phyloP scores from a whole-genome alignment of 768 basidiomycete species.

The Boletus reticulatus region DNA sequence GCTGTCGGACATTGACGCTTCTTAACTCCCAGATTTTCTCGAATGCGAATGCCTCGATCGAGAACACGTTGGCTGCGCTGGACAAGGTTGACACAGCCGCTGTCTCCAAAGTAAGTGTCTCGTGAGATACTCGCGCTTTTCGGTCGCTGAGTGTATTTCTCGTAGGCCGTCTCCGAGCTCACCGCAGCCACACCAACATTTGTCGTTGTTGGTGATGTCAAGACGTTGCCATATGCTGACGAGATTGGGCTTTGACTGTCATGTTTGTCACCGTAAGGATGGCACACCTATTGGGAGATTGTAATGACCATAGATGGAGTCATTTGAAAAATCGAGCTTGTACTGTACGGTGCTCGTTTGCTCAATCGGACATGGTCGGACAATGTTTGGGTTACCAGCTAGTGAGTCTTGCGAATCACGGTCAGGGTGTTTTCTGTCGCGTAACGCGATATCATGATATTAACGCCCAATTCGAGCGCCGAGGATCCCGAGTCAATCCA shows the following conservation, averaged over 20 bases:
- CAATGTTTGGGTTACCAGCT: too few relatives aligned
- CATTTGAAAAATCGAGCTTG: conserved; percentile 5
- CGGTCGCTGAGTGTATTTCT: neutral
- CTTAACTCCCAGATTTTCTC: conserved; percentile 54
- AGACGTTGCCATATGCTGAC: conserved; percentile 77
- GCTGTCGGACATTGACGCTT: neutral
- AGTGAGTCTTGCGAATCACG: too few relatives aligned
- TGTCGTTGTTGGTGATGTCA: conserved; percentile 80
- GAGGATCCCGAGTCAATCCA: too few relatives aligned
- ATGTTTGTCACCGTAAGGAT: neutral
- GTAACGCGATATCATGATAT: too few relatives aligned
- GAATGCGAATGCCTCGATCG: conserved; percentile 53
- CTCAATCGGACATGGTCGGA: neutral
- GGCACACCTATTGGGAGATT: conserved; percentile 12
- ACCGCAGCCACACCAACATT: conserved; percentile 79
- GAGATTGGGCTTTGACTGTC: conserved; percentile 69
- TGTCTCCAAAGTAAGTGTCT: conserved; percentile 60
- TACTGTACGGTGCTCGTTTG: neutral
- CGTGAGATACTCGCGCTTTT: neutral
- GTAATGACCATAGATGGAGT: conserved; percentile 21
- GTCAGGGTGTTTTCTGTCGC: too few relatives aligned
- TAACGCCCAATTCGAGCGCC: too few relatives aligned
- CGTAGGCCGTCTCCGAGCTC: conserved; percentile 57
- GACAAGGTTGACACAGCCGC: conserved; percentile 65
- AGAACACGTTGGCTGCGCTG: conserved; percentile 61